These are phyloP conservation scores for Lentinus brumalis DNA, from an alignment of 768 basidiomycete species.

Conservation along the genomic window DNA sequence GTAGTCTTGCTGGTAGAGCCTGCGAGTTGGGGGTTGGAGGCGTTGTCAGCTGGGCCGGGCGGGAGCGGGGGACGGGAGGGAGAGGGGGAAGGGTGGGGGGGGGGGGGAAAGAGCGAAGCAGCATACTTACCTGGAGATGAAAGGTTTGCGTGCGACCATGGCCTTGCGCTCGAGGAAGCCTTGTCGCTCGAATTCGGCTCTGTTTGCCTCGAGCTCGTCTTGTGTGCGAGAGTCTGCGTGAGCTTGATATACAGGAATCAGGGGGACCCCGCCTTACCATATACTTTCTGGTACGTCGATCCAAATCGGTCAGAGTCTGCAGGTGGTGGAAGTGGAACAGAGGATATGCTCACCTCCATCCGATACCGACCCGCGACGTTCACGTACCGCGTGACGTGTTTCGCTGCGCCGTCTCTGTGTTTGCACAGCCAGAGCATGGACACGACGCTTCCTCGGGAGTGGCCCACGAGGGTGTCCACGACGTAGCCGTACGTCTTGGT, in stretches of 20 bases:
- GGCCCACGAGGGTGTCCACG: slow-evolving; percentile 71
- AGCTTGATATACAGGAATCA: neutral
- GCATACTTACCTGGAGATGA: slow-evolving; percentile 34
- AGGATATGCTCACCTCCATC: slow-evolving; percentile 60
- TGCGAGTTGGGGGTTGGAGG: neutral
- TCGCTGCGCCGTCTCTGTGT: slow-evolving; percentile 46
- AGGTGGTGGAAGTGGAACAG: neutral
- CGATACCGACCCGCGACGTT: slow-evolving; percentile 79
- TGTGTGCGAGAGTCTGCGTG: too few relatives aligned
- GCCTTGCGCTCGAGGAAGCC: slow-evolving; percentile 67
- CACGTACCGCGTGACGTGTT: slow-evolving; percentile 58
- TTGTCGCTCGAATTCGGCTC: slow-evolving; percentile 46
- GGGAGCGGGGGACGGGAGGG: neutral
- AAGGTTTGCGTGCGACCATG: slow-evolving; percentile 64
- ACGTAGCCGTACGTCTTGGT: slow-evolving; percentile 61
- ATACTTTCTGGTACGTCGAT: slow-evolving; percentile 14
- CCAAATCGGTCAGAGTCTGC: too few relatives aligned
- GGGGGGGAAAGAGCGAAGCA: neutral
- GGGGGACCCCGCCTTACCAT: slow-evolving; percentile 11
- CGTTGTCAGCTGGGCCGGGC: too few relatives aligned
- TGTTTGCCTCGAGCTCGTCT: slow-evolving; percentile 14
- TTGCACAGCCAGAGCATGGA: slow-evolving; percentile 69
- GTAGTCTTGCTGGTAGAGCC: slow-evolving; percentile 45
- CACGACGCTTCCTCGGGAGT: slow-evolving; percentile 76
- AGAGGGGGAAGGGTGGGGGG: neutral